Base-by-base conservation (phyloP, 768 basidiomycete species). In the Psilocybe subaeruginosa region DNA sequence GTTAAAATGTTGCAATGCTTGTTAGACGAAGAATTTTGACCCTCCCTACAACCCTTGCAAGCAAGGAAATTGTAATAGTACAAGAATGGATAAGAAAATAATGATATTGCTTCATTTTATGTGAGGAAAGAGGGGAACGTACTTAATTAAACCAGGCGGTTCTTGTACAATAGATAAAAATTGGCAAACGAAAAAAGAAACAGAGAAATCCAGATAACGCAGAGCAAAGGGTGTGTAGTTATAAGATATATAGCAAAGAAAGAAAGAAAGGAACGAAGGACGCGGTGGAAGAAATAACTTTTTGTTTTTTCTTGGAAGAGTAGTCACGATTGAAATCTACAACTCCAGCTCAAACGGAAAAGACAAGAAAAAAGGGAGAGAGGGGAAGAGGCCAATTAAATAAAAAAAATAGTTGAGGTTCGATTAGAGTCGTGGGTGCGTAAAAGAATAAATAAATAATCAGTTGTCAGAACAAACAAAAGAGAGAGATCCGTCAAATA, bases 101-200 rank as follows among this genome's bases (percentile, higher is more conserved):
- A 56, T 48, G 30, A 56, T 56, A 56, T 56, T 56, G 56, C 45
- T 56, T 56, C 14, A 33, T 47, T 56, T 48, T 6, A 48, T n/a
- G 6, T 9, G 54, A 45, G 27, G 4, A 39, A 14, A 55, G 33
- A 29, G 31, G 43, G 17, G 41, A 27, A 11, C 33, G 33, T 35
- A 35, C 33, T 35, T 30, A 30, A 56, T 56, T 56, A 56, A 56
- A 56, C 48, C 46, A 27, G 45, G 11, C 41, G 41, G 41, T 16
- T 43, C n/a, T 43, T 43, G 46, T 31, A 43, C 43, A 33, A 48
- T 48, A 56, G 43, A 48, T 56, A 56, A 12, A 23, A 41, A 41
- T 8, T 31, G 11, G 9, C 29, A 17, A 33, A 31, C 31, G 43
- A 39, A 55, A 55, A 55, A 45, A 12, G 31, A 43, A 43, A 23